Percentiles rank a stretch among this genome's conserved stretches.
phyloP scores from a whole-genome alignment of 345 rosid species.

The Ailanthus altissimus region DNA sequence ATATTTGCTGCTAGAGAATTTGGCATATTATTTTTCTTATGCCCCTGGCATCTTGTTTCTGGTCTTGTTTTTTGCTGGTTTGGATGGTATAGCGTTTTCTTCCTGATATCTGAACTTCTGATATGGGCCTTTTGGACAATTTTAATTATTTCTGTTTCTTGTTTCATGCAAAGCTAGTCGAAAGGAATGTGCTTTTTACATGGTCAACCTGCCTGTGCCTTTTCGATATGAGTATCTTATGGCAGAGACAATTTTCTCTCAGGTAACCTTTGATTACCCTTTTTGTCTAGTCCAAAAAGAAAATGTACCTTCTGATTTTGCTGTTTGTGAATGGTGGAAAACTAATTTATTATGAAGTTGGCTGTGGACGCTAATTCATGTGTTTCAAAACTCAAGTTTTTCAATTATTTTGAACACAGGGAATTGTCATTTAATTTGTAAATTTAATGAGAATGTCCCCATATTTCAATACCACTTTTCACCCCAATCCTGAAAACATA shows the following conservation, averaged over 20 bases:
- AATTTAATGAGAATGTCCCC: background rate
- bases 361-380: background rate
- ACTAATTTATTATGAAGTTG: background rate
- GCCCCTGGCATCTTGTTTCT: background rate
- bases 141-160: constrained; percentile 46
- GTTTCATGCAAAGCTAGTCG: constrained; percentile 93
- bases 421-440: background rate
- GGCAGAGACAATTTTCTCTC: constrained; percentile 99
- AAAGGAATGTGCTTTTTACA: constrained; percentile 95
- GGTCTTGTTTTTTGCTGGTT: background rate
- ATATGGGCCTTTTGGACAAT: constrained; percentile 16
- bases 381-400: background rate
- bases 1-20: background rate
- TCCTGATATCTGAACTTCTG: background rate
- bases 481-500: background rate
- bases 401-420: background rate
- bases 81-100: constrained; percentile 1
- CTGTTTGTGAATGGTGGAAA: constrained; percentile 2
- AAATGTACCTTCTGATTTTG: background rate
- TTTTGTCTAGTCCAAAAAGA: background rate
- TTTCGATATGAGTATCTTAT: constrained; percentile 95
- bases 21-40: background rate
- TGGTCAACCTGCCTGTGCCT: constrained; percentile 95
- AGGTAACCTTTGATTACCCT: constrained; percentile 48
- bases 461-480: background rate